These are phyloP conservation scores for Solanum verrucosum DNA, from an alignment of 257 asterid genomes.

Conservation along the genomic window DNA sequence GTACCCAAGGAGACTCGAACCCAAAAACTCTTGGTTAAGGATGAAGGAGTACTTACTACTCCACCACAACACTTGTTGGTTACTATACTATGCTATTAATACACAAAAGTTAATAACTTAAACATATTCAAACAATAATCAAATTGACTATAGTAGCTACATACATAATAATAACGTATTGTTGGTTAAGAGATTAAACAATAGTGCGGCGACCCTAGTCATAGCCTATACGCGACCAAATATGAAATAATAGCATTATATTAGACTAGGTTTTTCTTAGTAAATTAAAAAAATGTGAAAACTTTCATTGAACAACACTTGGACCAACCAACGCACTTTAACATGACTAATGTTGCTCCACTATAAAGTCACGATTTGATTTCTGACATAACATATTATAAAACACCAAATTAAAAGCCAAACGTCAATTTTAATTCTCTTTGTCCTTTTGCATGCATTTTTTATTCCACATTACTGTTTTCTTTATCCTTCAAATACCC, in stretches of 20 bases:
- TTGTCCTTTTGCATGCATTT: background rate
- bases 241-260: background rate
- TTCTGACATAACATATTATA: background rate
- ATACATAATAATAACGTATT: background rate
- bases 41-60: too few relatives aligned
- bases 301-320: background rate
- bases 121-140: background rate
- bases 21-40: too few relatives aligned
- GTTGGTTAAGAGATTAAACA: background rate
- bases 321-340: constrained; percentile 2
- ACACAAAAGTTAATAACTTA: background rate
- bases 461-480: constrained; percentile 4
- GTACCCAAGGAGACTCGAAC: too few relatives aligned
- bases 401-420: constrained; percentile 8
- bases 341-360: constrained; percentile 5
- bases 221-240: background rate
- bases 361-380: background rate
- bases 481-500: constrained; percentile 1
- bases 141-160: background rate
- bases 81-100: background rate
- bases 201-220: background rate
- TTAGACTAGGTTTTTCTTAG: background rate
- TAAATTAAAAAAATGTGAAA: background rate
- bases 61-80: too few relatives aligned
- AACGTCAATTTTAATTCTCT: constrained; percentile 4